These are phyloP conservation scores for Penicillium cinerascens DNA, from an alignment of 495 filamentous ascomycete genomes.

Conservation along the genomic window DNA sequence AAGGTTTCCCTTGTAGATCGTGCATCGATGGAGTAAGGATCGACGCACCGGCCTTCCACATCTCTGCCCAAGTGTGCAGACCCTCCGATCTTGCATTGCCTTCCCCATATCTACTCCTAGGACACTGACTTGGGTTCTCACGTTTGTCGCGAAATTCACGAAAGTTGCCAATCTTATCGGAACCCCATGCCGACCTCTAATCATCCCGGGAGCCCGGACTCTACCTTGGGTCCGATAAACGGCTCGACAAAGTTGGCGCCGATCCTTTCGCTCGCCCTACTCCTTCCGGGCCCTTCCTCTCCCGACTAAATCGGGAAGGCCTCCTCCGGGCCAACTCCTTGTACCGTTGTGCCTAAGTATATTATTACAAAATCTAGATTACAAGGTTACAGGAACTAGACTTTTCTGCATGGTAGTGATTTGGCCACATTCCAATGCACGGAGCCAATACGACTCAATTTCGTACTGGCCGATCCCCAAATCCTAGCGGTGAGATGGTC, in stretches of 20 bases:
- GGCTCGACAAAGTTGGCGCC: conserved; percentile 12
- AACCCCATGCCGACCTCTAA: neutral
- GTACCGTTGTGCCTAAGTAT: neutral
- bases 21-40: conserved; percentile 11
- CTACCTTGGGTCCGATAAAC: conserved; percentile 10
- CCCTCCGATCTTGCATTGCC: conserved; percentile 1
- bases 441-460: neutral
- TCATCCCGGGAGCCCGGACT: neutral
- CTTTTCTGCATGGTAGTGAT: neutral
- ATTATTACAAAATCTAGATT: neutral
- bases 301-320: conserved; percentile 4
- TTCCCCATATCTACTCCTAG: neutral
- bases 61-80: conserved; percentile 6
- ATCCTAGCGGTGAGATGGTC: neutral
- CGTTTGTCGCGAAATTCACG: no score
- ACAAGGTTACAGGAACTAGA: neutral
- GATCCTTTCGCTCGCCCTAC: conserved; percentile 5
- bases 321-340: no score
- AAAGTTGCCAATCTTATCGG: no score
- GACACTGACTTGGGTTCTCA: no score
- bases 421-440: conserved; percentile 7
- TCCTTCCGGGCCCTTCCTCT: conserved; percentile 1
- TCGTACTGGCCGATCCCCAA: neutral
- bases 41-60: conserved; percentile 7
- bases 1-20: conserved; percentile 20